Base-by-base conservation (phyloP, 208 protist species). In the Crithidia fasciculata region DNA sequence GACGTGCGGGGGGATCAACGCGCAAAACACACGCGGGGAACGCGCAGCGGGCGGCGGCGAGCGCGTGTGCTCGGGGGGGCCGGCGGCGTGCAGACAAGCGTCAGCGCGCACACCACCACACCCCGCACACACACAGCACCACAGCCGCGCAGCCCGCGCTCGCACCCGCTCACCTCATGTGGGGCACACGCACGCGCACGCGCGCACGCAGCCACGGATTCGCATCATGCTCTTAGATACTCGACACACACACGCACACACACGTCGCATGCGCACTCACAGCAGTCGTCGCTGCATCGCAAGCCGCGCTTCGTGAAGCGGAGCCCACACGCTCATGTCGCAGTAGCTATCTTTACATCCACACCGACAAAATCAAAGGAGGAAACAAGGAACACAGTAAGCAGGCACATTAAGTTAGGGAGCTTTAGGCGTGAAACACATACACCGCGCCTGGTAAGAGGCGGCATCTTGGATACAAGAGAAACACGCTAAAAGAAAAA, bases 21-120 rank as follows among this genome's bases (percentile, higher is more conserved):
- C 61, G 61, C 61, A 67, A 50, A 54, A 44, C 40, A 19, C 61
- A 55, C 61, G 61, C 47, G 19, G 44, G 15, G 61, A 13, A 55
- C 43, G 18, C 45, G n/a, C 61, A 67, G 44, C 61, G 59, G 36
- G 18, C 43, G 8, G 57, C 13, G 13, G 28, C 7, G n/a, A 28
- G 28, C 28, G 28, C 28, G 28, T 28, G 28, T 28, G 28, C 28
- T 28, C 28, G 28, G 28, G 28, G 28, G 1, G 28, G 28, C 28
- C 28, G 28, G 28, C 28, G 28, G 28, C 28, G 28, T 28, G 28
- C 28, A 28, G 28, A 28, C 28, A 28, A 28, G 28, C 28, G 28
- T 28, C 28, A 62, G 39, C 52, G 15, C 57, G 13, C 57, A 62
- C 57, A 62, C 57, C 57, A 18, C 57, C 28, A 16, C 57, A 45